A percentile compares a stretch with the other conserved stretches of the same genome.
Evolutionary conservation across 2,329 filamentous ascomycete genomes (phyloP).

Genomic region (Xylariaceae sp.): DNA sequence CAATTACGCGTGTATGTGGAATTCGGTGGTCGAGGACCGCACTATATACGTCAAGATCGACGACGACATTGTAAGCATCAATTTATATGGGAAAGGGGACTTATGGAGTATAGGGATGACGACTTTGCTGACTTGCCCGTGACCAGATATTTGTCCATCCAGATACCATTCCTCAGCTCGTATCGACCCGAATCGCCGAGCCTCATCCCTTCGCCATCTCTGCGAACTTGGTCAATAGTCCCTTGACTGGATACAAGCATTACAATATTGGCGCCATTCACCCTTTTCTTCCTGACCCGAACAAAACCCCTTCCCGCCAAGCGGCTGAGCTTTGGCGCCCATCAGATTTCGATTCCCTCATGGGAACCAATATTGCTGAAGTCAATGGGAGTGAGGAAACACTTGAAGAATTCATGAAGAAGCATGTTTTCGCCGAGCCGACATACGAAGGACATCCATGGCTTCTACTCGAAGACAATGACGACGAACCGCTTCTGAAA

Average conservation of each 20-base stretch:
- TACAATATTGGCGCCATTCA: conserved; percentile 47
- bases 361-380: conserved; percentile 16
- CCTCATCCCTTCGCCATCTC: conserved; percentile 48
- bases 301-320: conserved; percentile 24
- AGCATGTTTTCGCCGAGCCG: conserved; percentile 29
- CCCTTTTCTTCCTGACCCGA: conserved; percentile 47
- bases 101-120: background rate
- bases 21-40: conserved; percentile 30
- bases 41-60: conserved; percentile 43
- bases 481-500: conserved; percentile 37
- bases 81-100: background rate
- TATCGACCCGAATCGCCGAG: conserved; percentile 46
- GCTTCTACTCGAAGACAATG: conserved; percentile 37
- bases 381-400: conserved; percentile 16
- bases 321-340: conserved; percentile 37
- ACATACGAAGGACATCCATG: conserved; percentile 45
- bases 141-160: conserved; percentile 31
- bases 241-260: conserved; percentile 49
- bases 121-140: background rate
- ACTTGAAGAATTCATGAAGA: conserved; percentile 21
- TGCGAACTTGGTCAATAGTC: conserved; percentile 54
- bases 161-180: conserved; percentile 45
- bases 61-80: conserved; percentile 39
- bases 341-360: conserved; percentile 28
- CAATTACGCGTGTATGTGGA: conserved; percentile 35